A percentile compares a stretch with the other conserved stretches of the same genome.
phyloP scores from a whole-genome alignment of 306 rosid species.

The Castanea mollissima region DNA sequence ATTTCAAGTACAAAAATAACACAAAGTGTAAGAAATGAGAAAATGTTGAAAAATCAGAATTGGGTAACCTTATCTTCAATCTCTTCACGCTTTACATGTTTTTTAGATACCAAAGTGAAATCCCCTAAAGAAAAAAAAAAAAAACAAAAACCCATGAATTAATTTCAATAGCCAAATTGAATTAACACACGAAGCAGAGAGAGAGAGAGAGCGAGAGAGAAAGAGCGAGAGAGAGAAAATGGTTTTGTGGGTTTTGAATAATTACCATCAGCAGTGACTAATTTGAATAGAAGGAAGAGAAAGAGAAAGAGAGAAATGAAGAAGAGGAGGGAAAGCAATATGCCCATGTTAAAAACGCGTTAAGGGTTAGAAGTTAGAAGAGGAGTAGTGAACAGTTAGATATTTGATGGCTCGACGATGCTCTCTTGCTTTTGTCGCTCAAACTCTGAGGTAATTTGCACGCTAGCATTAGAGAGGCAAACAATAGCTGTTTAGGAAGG shows the following conservation, averaged over 20 bases:
- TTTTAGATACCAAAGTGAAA: conserved; percentile 78
- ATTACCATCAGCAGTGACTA: conserved; percentile 68
- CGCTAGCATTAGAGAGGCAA: too few relatives aligned
- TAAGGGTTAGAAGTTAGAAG: not conserved
- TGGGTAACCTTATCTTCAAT: conserved; percentile 74
- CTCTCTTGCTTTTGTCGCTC: too few relatives aligned
- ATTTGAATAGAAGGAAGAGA: conserved; percentile 38
- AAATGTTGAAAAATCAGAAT: not conserved
- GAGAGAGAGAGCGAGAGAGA: not conserved
- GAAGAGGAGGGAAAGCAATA: conserved; percentile 19
- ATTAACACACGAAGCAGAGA: not conserved
- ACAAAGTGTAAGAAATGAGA: not conserved
- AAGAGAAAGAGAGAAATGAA: conserved; percentile 28
- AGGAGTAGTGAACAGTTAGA: too few relatives aligned
- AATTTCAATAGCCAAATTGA: not conserved
- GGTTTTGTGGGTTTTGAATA: not conserved
- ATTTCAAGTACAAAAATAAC: not conserved
- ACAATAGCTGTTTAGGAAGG: too few relatives aligned
- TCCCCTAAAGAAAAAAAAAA: conserved; percentile 41
- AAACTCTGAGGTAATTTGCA: too few relatives aligned
- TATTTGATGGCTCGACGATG: too few relatives aligned
- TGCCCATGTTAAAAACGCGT: not conserved
- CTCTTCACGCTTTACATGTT: conserved; percentile 55
- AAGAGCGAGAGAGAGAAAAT: not conserved
- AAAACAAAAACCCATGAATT: not conserved